Conservation (phyloP, 768 basidiomycete species). For the Flagelloscypha sp. region DNA sequence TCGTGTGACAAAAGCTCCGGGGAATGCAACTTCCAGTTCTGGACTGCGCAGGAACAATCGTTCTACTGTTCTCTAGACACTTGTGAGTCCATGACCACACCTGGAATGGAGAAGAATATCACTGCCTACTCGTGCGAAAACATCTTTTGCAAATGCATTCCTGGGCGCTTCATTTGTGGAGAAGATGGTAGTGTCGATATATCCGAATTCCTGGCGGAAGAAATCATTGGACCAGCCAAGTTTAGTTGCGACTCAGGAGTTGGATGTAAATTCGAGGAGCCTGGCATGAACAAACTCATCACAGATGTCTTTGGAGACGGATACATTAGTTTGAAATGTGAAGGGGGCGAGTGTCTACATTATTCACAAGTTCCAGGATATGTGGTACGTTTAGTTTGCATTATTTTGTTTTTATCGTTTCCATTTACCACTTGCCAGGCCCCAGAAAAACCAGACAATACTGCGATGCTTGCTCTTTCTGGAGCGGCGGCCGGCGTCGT, state of each 20-base stretch:
- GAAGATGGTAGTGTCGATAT: constrained; percentile 95
- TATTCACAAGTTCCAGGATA: constrained; percentile 95
- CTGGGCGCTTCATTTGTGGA: constrained; percentile 89
- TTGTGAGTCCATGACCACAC: constrained; percentile 43
- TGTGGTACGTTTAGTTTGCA: constrained; percentile 34
- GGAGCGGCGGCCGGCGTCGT: constrained; percentile 69
- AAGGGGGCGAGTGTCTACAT: constrained; percentile 90
- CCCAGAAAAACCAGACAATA: constrained; percentile 80
- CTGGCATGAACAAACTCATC: constrained; percentile 94
- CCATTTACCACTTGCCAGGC: constrained; percentile 33
- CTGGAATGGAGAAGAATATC: constrained; percentile 56
- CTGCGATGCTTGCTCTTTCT: constrained; percentile 75
- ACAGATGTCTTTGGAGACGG: constrained; percentile 88
- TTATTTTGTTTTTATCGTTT: not conserved
- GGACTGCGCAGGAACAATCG: constrained; percentile 90
- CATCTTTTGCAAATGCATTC: constrained; percentile 89
- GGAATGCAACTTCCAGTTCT: constrained; percentile 94
- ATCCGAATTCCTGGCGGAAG: constrained; percentile 81
- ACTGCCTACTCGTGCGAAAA: constrained; percentile 77
- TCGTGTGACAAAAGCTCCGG: constrained; percentile 61
- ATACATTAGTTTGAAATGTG: constrained; percentile 80
- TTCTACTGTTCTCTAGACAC: constrained; percentile 86
- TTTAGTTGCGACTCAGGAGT: constrained; percentile 70
- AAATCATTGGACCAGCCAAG: constrained; percentile 83
- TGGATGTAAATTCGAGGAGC: constrained; percentile 89